Evolutionary conservation across 768 basidiomycete species (phyloP).

Genomic region (Amanita rimosa): DNA sequence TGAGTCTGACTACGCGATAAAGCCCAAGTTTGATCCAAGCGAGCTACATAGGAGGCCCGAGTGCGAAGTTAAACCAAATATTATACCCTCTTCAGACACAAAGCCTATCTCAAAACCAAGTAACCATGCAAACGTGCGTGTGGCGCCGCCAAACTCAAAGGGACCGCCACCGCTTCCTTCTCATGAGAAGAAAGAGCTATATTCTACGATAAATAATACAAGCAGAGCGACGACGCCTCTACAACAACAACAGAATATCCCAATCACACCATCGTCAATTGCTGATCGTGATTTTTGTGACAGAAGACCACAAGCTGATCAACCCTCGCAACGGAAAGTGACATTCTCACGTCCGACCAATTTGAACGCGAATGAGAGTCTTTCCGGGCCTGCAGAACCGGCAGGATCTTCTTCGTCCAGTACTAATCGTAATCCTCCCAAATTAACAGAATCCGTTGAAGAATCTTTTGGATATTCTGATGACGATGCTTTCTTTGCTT

Average conservation of each 20-base stretch:
- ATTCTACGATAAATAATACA: constrained; percentile 6
- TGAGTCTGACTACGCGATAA: neutral
- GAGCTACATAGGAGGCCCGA: constrained; percentile 64
- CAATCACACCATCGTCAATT: neutral
- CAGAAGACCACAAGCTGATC: neutral
- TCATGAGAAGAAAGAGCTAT: constrained; percentile 18
- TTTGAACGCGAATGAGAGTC: too few relatives aligned
- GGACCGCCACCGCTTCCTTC: constrained; percentile 25
- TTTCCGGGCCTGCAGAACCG: constrained; percentile 7
- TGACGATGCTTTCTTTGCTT: constrained; percentile 55
- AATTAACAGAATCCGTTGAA: constrained; percentile 11
- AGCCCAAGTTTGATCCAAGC: constrained; percentile 62
- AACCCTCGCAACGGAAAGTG: neutral
- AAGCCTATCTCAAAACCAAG: constrained; percentile 6
- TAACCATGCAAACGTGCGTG: constrained; percentile 9
- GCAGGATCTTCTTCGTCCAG: constrained; percentile 2
- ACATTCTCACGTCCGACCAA: neutral
- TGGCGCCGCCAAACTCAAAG: constrained; percentile 15
- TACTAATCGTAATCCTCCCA: constrained; percentile 8
- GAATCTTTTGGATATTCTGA: constrained; percentile 50
- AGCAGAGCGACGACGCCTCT: constrained; percentile 1
- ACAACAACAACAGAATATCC: constrained; percentile 2
- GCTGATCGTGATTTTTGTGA: neutral
- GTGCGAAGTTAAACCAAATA: constrained; percentile 31
- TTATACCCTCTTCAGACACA: constrained; percentile 9